phyloP scores from a whole-genome alignment of 176 grass and related monocot genomes.

The bread wheat (Triticum aestivum) region DNA sequence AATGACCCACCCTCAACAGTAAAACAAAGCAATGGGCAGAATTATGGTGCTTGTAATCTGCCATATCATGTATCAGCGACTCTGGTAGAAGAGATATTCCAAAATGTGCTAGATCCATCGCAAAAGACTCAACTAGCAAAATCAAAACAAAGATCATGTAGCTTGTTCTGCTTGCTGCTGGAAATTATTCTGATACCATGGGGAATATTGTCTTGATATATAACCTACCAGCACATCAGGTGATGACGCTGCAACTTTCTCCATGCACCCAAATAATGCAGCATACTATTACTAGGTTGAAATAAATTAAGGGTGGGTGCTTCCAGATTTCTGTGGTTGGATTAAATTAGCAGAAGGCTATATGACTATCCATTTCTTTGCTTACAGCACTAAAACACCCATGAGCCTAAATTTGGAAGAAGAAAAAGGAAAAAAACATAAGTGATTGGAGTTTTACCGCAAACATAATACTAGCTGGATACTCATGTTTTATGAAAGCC shows the following conservation, averaged over 20 bases:
- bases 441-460: constrained; percentile 6
- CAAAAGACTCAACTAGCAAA: constrained; percentile 6
- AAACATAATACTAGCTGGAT: not conserved
- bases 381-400: constrained; percentile 8
- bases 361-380: constrained; percentile 2
- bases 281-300: not conserved
- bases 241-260: constrained; percentile 5
- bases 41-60: not conserved
- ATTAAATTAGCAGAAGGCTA: constrained; percentile 10
- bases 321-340: not conserved
- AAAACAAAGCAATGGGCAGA: constrained; percentile 16
- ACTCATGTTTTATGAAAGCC: constrained; percentile 3
- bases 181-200: not conserved
- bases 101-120: not conserved
- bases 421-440: not conserved
- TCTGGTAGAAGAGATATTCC: not conserved
- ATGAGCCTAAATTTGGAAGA: not conserved
- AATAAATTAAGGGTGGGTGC: not conserved
- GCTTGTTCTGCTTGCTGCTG: constrained; percentile 16
- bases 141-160: constrained; percentile 13
- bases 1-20: not conserved
- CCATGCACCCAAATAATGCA: not conserved
- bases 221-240: constrained; percentile 10
- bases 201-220: not conserved
- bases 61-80: not conserved